These are phyloP conservation scores for Acanthamoeba quina DNA, from an alignment of 208 protist species.

Conservation along the genomic window DNA sequence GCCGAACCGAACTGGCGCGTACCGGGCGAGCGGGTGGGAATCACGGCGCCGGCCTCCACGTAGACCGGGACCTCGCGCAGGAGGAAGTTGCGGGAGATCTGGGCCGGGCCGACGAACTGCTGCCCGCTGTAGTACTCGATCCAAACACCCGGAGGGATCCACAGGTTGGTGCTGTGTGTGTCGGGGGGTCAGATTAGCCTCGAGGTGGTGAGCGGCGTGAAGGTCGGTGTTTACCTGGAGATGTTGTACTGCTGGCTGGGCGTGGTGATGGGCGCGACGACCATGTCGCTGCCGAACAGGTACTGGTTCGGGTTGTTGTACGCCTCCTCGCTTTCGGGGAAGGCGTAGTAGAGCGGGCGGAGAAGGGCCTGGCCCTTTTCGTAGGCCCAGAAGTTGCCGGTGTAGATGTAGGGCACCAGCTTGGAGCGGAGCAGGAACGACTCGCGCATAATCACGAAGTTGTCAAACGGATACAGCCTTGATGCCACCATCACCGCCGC, in stretches of 20 bases:
- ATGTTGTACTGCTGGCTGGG: slow-evolving; percentile 50
- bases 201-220: not conserved
- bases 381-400: slow-evolving; percentile 22
- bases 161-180: not conserved
- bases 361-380: slow-evolving; percentile 25
- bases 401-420: slow-evolving; percentile 72
- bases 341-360: slow-evolving; percentile 50
- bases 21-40: slow-evolving; percentile 49
- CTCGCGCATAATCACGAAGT: slow-evolving; percentile 60
- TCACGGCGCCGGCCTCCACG: slow-evolving; percentile 43
- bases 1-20: slow-evolving; percentile 50
- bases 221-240: not conserved
- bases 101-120: slow-evolving; percentile 13
- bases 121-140: slow-evolving; percentile 56
- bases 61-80: slow-evolving; percentile 40
- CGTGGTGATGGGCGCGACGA: slow-evolving; percentile 34
- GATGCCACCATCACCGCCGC: too few species aligned
- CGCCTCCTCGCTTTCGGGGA: slow-evolving; percentile 9
- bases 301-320: slow-evolving; percentile 28
- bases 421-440: slow-evolving; percentile 27
- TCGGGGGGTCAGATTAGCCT: not conserved
- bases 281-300: slow-evolving; percentile 40
- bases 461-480: slow-evolving; percentile 58
- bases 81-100: slow-evolving; percentile 42
- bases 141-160: slow-evolving; percentile 46